Evolutionary conservation across 495 filamentous ascomycete genomes (phyloP), one percentile per base, ranked within the genome.

Genomic region (Hypoxylon crocopeplum): DNA sequence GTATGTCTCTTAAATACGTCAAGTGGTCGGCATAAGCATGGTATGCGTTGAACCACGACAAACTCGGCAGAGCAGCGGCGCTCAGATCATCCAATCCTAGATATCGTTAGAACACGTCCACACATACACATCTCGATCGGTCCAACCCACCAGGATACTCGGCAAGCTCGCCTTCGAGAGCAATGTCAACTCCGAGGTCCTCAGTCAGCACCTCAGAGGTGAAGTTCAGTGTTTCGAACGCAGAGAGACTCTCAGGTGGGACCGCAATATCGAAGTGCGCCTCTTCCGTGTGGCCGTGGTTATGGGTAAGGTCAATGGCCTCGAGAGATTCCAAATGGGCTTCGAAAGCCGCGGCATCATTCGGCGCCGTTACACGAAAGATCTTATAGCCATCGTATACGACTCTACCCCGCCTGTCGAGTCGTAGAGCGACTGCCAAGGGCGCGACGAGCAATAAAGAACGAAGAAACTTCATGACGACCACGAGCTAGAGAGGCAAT

Each of bases 21-120:
- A 81, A 37, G 59, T 88, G 85, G 53, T 86, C 83, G 24, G 67
- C 71, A 59, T 84, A 83, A 5, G 72, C 56, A 51, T 87, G 84
- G 67, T 86, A 87, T 22, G 75, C 68, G 53, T 77, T 73, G 71
- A 86, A 86, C 81, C 81, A 87, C 5, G 78, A 72, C 12, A 66
- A 37, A 37, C 52, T 56, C 2, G 68, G 68, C 13, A 70, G 65
- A 53, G 65, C 64, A 41, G 60, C 62, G 4, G 58, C 65, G 38
- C 36, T 47, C 7, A 49, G n/a, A n/a, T n/a, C 1, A 20, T 59
- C 41, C 25, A 36, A 15, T 34, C 15, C 60, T 59, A 27, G 3
- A 2, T 13, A 10, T 12, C 41, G 16, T 59, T 40, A 53, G 39
- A 22, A 33, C 37, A 16, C 8, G 21, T 20, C 20, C 20, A 30